phyloP scores from a whole-genome alignment of 225 moss, liverwort and hornwort genomes.

The Pleurozium schreberi region DNA sequence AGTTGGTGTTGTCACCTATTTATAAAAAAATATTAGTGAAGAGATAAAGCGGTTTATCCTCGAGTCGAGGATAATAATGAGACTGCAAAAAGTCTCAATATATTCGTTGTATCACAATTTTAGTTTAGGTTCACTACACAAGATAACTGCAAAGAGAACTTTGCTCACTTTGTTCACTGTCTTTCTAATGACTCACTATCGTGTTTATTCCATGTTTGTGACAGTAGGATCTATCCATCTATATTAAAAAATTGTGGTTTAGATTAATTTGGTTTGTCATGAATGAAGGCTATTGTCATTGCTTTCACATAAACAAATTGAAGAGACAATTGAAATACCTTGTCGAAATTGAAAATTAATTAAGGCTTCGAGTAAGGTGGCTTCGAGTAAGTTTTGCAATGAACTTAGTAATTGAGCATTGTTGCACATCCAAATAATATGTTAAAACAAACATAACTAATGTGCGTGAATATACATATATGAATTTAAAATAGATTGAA shows the following conservation, averaged over 20 bases:
- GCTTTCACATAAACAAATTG: background rate
- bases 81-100: no score
- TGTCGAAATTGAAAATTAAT: background rate
- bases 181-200: background rate
- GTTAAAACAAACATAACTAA: background rate
- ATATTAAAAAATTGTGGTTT: background rate
- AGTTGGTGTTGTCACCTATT: no score
- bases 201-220: background rate
- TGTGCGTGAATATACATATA: accelerated
- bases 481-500: background rate
- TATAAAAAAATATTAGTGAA: no score
- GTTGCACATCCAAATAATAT: background rate
- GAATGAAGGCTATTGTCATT: background rate
- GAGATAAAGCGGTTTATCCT: no score
- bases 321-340: background rate
- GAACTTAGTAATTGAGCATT: background rate
- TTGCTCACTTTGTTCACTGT: background rate
- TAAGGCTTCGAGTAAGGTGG: background rate
- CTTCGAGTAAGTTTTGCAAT: background rate
- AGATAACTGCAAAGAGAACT: background rate
- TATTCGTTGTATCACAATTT: background rate
- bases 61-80: no score
- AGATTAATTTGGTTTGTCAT: background rate
- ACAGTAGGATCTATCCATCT: background rate
- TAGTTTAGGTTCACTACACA: background rate